Evolutionary conservation across 768 basidiomycete genomes (phyloP).

Genomic region (Mycena olivaceomarginata): DNA sequence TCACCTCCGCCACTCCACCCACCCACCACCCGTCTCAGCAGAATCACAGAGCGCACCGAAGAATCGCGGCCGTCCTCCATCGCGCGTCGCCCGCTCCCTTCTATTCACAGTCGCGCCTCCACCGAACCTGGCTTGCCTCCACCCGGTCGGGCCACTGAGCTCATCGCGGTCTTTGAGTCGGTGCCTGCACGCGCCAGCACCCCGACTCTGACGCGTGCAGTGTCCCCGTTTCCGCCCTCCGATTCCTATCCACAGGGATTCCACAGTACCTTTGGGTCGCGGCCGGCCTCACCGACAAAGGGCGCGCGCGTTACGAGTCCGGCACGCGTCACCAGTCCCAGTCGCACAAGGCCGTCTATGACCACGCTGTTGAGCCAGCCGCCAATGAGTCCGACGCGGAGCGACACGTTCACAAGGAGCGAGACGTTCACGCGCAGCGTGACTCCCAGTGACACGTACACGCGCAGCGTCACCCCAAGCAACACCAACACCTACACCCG

Average conservation of each 20-base stretch:
- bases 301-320: constrained; percentile 46
- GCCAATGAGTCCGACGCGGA: constrained; percentile 40
- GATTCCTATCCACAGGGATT: constrained; percentile 59
- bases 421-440: constrained; percentile 48
- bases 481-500: constrained; percentile 17
- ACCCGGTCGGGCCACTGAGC: constrained; percentile 78
- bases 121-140: constrained; percentile 77
- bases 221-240: constrained; percentile 56
- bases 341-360: constrained; percentile 42
- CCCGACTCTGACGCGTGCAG: constrained; percentile 70
- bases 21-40: constrained; percentile 74
- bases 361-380: constrained; percentile 39
- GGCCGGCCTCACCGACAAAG: constrained; percentile 70
- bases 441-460: constrained; percentile 53
- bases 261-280: constrained; percentile 62
- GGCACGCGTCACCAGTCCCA: constrained; percentile 40
- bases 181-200: constrained; percentile 59
- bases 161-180: constrained; percentile 86
- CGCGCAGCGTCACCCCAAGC: constrained; percentile 51
- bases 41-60: constrained; percentile 88
- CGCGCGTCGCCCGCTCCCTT: constrained; percentile 50
- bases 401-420: constrained; percentile 6
- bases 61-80: constrained; percentile 77
- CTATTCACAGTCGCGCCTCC: constrained; percentile 72
- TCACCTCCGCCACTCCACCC: constrained; percentile 57